Evolutionary conservation across 2,329 filamentous ascomycete genomes (phyloP).

Genomic region (Aspergillus intermedius): DNA sequence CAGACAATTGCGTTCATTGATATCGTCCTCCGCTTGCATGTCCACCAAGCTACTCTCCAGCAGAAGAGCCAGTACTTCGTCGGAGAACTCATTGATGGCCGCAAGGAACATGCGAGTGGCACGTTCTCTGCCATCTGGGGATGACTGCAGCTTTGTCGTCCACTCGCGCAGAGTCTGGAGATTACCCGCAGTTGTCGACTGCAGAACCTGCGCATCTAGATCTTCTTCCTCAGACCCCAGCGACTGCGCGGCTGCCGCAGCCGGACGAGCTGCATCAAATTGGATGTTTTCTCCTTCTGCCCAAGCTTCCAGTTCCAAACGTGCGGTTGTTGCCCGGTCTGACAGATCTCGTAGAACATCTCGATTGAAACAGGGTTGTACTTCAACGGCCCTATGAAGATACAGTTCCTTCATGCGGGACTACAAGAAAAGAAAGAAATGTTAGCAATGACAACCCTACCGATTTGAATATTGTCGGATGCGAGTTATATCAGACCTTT

Average conservation of each 20-base stretch:
- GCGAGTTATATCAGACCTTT: conserved; percentile 51
- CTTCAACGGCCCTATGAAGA: conserved; percentile 88
- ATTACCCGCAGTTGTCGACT: conserved; percentile 76
- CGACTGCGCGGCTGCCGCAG: conserved; percentile 30
- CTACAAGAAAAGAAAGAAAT: conserved; percentile 36
- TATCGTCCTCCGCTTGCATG: conserved; percentile 90
- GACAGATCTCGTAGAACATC: conserved; percentile 95
- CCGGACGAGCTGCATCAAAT: conserved; percentile 54
- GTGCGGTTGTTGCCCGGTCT: conserved; percentile 91
- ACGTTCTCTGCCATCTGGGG: conserved; percentile 61
- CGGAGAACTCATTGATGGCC: conserved; percentile 77
- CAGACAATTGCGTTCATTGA: conserved; percentile 93
- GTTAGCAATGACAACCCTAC: conserved; percentile 4
- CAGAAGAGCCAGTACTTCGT: conserved; percentile 67
- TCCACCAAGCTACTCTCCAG: conserved; percentile 78
- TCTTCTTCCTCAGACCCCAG: conserved; percentile 77
- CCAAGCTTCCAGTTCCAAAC: conserved; percentile 93
- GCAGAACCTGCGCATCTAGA: conserved; percentile 78
- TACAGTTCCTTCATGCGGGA: conserved; percentile 98
- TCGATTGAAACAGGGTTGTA: conserved; percentile 96
- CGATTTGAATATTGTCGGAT: not conserved
- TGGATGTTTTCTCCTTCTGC: conserved; percentile 91
- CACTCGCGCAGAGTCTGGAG: conserved; percentile 71
- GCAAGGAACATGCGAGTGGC: conserved; percentile 86
- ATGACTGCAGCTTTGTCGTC: conserved; percentile 61